A percentile compares a stretch with the other conserved stretches of the same genome.
phyloP scores from a whole-genome alignment of 106 monocot species.

The Acorus calamus region DNA sequence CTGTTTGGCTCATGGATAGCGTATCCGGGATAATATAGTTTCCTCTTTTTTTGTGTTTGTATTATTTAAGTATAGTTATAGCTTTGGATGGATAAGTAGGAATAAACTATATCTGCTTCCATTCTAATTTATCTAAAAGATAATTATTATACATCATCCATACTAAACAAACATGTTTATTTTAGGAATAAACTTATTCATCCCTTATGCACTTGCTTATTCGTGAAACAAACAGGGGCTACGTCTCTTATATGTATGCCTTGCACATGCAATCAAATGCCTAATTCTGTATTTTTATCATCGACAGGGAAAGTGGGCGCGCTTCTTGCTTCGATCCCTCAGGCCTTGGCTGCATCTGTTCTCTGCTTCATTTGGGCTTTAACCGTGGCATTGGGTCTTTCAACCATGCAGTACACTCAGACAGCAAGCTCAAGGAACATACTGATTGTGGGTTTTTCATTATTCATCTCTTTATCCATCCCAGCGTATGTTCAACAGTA shows the following conservation, averaged over 20 bases:
- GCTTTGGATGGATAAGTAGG: too few relatives aligned
- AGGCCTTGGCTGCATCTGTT: slow-evolving; percentile 83
- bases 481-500: slow-evolving; percentile 94
- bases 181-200: too few relatives aligned
- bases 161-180: too few relatives aligned
- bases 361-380: slow-evolving; percentile 96
- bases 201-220: too few relatives aligned
- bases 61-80: too few relatives aligned
- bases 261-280: not conserved
- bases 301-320: slow-evolving; percentile 85
- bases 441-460: slow-evolving; percentile 90
- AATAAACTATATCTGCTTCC: too few relatives aligned
- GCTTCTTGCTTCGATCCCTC: slow-evolving; percentile 84
- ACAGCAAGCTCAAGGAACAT: slow-evolving; percentile 82
- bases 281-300: not conserved
- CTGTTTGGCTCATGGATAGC: too few relatives aligned
- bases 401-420: slow-evolving; percentile 81
- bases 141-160: too few relatives aligned
- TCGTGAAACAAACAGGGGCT: too few relatives aligned
- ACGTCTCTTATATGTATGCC: not conserved
- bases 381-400: slow-evolving; percentile 72
- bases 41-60: too few relatives aligned
- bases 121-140: too few relatives aligned
- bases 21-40: too few relatives aligned
- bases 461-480: slow-evolving; percentile 84